Evolutionary conservation across 176 grass and related monocot species (phyloP), one percentile per base, ranked within the genome.

Genomic region (Triticum urartu): DNA sequence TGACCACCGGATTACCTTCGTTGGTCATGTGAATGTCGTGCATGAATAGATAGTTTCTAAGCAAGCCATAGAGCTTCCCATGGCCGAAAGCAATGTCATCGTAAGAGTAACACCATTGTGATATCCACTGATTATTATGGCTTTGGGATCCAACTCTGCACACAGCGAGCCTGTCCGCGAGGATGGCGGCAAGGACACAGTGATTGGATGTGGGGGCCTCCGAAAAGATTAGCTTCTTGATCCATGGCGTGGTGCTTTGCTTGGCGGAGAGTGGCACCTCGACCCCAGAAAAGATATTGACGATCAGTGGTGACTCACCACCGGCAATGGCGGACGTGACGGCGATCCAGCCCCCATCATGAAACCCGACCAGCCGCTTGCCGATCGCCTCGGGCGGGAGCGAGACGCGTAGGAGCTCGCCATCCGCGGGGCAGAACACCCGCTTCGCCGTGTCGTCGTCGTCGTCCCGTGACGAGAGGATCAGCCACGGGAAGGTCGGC

Each of bases 81-180:
- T 1, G 33, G 67, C 67, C 2, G 1, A 69, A 69, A 34, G 9
- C 33, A 25, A 52, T 75, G 72, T 50, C 24, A 0, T 3, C 3
- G 1, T 52, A 47, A 1, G 17, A 7, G 7, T 10, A 7, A 38
- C 6, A 28, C 0, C 0, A 8, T 2, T 45, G 0, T 4, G 2
- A 7, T 0, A 3, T 7, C 71, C 71, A 45, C 40, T 22, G 6
- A 0, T 11, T 22, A 6, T 4, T 11, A 0, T 68, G 5, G 30
- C 9, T 68, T 68, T 13, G 13, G 3, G 13, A 34, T 34, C 64
- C 30, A 18, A 68, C 30, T 7, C 64, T 68, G 14, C 30, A 68
- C 2, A 68, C 1, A 0, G 30, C 64, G 28, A 68, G 64, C 12
- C 64, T 14, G 3, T 3, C 1, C 14, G 20, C 6, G 36, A 9